Evolutionary conservation across 768 basidiomycete species (phyloP), one percentile per base, ranked within the genome.

Genomic region (Boletus vinaceobasis): DNA sequence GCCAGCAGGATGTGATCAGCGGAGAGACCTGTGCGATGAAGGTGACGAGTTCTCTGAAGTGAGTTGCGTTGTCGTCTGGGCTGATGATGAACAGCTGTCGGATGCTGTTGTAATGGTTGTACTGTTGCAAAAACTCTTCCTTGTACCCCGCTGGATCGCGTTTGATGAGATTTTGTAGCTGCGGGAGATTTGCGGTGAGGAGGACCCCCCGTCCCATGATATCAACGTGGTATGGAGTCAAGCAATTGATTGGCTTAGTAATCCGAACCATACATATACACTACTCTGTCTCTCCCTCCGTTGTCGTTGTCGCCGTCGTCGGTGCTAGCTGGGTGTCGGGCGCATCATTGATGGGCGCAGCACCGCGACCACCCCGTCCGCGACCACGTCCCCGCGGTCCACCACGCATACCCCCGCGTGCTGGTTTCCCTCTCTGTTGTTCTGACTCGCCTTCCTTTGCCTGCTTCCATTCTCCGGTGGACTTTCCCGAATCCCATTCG

Each of bases 121-220:
- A 97, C 78, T 99, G 96, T 60, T 93, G 93, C 15, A 94, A 68
- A 62, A 98, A 99, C 63, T 99, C 97, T 57, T 98, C 96, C 68
- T 84, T 88, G 77, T 99, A 98, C 0, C 83, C 86, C 9, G 75
- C 71, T 4, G 96, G 90, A 69, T 97, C 93, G 42, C 97, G 83
- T 69, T 99, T 99, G 71, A 99, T 94, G 50, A 98, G 79, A 69
- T 98, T 98, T 71, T 98, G 96, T 8, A 99, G 80, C 67, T 97
- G 93, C 0, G 97, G 95, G 9, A 98, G 82, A 66, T 96, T 96
- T 15, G 90, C 83, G 32, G 91, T 87, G 60, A 96, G 81, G 52
- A 93, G 79, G 23, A 47, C 33, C 5, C 60, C 60, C 4, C 56
- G 60, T 9, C 44, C 39, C 58, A 58, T 48, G 21, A 8, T 38